Percentiles rank a stretch among this genome's conserved stretches.
Evolutionary conservation across 192 early-diverging fungal species (phyloP).

Genomic region (Gaertneriomyces semiglobifer): DNA sequence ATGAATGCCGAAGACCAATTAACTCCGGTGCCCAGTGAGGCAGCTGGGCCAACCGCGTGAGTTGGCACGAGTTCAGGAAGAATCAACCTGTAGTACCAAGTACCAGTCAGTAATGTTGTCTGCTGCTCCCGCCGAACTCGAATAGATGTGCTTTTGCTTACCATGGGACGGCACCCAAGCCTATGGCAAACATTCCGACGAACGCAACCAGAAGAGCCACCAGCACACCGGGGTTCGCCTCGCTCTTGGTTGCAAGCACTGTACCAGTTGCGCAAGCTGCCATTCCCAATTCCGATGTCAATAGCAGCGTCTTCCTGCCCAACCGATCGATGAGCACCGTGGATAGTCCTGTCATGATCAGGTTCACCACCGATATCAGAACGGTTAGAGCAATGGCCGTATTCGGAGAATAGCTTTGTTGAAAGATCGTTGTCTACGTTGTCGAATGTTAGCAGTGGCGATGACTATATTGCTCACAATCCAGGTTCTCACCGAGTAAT

Average conservation of each 20-base stretch:
- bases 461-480: background rate
- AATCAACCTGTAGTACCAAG: constrained; percentile 41
- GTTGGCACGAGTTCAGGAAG: constrained; percentile 73
- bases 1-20: constrained; percentile 70
- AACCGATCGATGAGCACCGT: constrained; percentile 58
- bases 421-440: constrained; percentile 71
- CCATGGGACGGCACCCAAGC: constrained; percentile 85
- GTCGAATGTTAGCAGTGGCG: background rate
- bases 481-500: constrained; percentile 48
- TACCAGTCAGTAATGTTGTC: background rate
- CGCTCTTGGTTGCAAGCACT: constrained; percentile 49
- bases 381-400: constrained; percentile 59
- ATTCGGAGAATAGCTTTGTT: constrained; percentile 48
- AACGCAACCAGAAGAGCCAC: constrained; percentile 55
- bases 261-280: constrained; percentile 58
- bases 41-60: constrained; percentile 68
- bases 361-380: constrained; percentile 53
- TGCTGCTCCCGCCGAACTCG: background rate
- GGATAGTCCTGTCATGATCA: constrained; percentile 65
- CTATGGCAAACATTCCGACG: constrained; percentile 76
- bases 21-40: constrained; percentile 65
- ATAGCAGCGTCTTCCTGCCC: constrained; percentile 64
- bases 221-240: constrained; percentile 24
- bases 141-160: constrained; percentile 8
- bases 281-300: constrained; percentile 62